These are phyloP conservation scores for Fusarium palustre DNA, from an alignment of 2,329 filamentous ascomycete species.

Conservation along the genomic window DNA sequence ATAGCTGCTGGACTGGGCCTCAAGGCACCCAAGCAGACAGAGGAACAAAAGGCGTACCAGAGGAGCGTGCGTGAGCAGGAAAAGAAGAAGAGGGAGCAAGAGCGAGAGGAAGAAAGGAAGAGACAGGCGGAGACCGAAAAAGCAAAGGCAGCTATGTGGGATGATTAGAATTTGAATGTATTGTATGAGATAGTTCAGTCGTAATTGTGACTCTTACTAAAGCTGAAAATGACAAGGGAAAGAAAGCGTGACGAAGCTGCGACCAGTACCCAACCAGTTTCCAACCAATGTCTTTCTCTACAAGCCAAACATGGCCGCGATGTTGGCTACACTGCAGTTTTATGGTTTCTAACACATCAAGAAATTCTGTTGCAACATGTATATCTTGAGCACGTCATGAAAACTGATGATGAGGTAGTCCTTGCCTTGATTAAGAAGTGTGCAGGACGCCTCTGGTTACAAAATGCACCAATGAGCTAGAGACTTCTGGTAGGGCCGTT, in stretches of 20 bases:
- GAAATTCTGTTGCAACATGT: not conserved
- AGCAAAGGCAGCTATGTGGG: constrained; percentile 89
- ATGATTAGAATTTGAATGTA: constrained; percentile 63
- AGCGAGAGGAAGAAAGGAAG: constrained; percentile 72
- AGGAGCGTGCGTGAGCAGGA: constrained; percentile 85
- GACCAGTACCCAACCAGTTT: not conserved
- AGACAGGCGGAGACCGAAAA: constrained; percentile 75
- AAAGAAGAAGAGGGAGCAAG: constrained; percentile 78
- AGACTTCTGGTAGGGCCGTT: not conserved
- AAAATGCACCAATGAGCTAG: not conserved
- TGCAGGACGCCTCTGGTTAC: not conserved
- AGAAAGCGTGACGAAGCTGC: not conserved
- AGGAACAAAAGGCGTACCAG: constrained; percentile 91
- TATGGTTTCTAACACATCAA: not conserved
- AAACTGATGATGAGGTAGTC: not conserved
- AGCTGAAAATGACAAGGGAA: not conserved
- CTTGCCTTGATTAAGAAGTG: not conserved
- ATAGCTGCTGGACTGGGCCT: constrained; percentile 91
- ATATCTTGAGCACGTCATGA: not conserved
- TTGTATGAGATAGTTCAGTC: not conserved
- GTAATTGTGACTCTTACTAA: not conserved
- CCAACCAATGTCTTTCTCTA: not conserved
- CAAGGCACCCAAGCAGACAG: constrained; percentile 81
- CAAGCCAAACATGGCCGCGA: not conserved
- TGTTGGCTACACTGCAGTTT: not conserved